A percentile compares a stretch with the other conserved stretches of the same genome.
These are phyloP conservation scores for Nakazawaea wickerhamii DNA, from an alignment of 805 yeast species.

Conservation along the genomic window DNA sequence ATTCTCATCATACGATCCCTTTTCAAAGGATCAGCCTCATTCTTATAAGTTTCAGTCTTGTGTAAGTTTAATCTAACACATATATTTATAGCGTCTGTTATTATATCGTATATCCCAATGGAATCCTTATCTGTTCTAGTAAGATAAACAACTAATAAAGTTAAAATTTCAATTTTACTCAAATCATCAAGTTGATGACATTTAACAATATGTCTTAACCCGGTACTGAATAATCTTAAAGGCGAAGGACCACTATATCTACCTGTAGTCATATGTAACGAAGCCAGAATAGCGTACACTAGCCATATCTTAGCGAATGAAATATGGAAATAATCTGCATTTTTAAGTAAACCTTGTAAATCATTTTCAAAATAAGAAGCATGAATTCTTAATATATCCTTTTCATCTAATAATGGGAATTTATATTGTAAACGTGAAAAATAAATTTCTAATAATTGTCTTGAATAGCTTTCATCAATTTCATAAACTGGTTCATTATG, in stretches of 20 bases:
- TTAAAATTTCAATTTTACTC: conserved; percentile 46
- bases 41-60: conserved; percentile 29
- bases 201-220: conserved; percentile 49
- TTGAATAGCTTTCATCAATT: conserved; percentile 43
- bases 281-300: conserved; percentile 46
- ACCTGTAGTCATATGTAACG: conserved; percentile 50
- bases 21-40: conserved; percentile 17
- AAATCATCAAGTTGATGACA: conserved; percentile 35
- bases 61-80: conserved; percentile 34
- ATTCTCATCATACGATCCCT: conserved; percentile 42
- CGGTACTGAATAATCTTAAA: conserved; percentile 51
- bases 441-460: conserved; percentile 48
- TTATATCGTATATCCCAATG: conserved; percentile 44
- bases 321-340: conserved; percentile 42
- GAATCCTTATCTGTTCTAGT: conserved; percentile 60
- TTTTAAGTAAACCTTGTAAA: conserved; percentile 27
- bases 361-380: conserved; percentile 37
- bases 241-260: conserved; percentile 52
- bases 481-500: conserved; percentile 46
- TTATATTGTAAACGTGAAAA: conserved; percentile 52
- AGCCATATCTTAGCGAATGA: conserved; percentile 53
- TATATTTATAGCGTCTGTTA: conserved; percentile 45
- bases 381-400: conserved; percentile 45
- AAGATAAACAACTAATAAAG: conserved; percentile 47
- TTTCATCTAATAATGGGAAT: conserved; percentile 50